A percentile compares a stretch with the other conserved stretches of the same genome.
These are phyloP conservation scores for Abortiporus biennis DNA, from an alignment of 1,284 basidiomycete species.

Conservation along the genomic window DNA sequence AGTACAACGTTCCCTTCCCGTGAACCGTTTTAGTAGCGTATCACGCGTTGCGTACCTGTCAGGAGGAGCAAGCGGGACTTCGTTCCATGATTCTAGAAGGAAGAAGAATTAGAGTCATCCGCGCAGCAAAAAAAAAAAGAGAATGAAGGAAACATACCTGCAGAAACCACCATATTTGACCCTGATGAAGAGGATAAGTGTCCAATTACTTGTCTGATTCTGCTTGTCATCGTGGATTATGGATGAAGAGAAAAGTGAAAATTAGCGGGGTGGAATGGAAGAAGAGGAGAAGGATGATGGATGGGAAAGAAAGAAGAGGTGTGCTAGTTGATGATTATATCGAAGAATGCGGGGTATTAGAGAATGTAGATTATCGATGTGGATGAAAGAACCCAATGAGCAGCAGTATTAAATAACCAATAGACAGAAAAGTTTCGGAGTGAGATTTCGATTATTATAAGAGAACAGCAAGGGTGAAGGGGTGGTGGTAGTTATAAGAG, in stretches of 20 bases:
- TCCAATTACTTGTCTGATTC: constrained; percentile 22
- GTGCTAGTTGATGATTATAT: no score
- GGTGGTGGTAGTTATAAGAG: no score
- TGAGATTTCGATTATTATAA: no score
- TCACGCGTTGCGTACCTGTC: constrained; percentile 56
- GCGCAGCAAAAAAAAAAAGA: neutral
- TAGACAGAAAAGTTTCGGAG: no score
- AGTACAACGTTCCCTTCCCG: neutral
- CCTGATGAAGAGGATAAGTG: constrained; percentile 19
- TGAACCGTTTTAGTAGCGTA: no score
- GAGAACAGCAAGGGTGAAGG: no score
- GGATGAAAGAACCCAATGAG: no score
- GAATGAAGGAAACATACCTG: constrained; percentile 38
- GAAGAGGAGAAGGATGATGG: neutral
- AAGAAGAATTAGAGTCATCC: constrained; percentile 9
- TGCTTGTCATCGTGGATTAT: constrained; percentile 18
- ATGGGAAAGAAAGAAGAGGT: neutral
- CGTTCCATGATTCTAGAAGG: constrained; percentile 58
- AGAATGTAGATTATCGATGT: no score
- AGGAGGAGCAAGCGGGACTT: constrained; percentile 75
- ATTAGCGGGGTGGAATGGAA: neutral
- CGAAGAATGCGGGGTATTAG: no score
- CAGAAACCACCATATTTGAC: constrained; percentile 19
- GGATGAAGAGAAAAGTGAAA: neutral
- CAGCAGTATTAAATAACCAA: no score